These are phyloP conservation scores for Candida awuae DNA, from an alignment of 805 yeast genomes.

Conservation along the genomic window DNA sequence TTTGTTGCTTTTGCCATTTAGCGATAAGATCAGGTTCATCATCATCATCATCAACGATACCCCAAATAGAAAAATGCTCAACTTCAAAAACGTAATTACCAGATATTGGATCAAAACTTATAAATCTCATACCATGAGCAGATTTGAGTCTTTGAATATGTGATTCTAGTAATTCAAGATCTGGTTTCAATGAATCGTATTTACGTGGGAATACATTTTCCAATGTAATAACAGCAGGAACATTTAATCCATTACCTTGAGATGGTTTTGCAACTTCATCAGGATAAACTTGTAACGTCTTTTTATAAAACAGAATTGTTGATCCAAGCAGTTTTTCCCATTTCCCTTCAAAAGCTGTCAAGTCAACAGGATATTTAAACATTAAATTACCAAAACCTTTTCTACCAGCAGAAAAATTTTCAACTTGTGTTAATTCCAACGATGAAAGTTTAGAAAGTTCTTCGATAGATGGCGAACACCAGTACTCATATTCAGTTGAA, in stretches of 20 bases:
- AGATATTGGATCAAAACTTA: slow-evolving; percentile 68
- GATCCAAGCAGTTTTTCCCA: slow-evolving; percentile 34
- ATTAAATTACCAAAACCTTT: slow-evolving; percentile 60
- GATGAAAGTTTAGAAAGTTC: slow-evolving; percentile 37
- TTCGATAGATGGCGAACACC: slow-evolving; percentile 62
- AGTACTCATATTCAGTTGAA: slow-evolving; percentile 40
- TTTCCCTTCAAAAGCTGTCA: slow-evolving; percentile 41
- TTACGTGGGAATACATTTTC: slow-evolving; percentile 50
- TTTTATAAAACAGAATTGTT: slow-evolving; percentile 39
- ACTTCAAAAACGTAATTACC: slow-evolving; percentile 77
- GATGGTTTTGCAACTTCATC: slow-evolving; percentile 46
- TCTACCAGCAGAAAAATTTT: slow-evolving; percentile 63
- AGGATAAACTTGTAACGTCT: slow-evolving; percentile 57
- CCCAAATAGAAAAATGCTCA: slow-evolving; percentile 93
- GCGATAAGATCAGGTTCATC: slow-evolving; percentile 40
- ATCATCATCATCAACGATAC: slow-evolving; percentile 61
- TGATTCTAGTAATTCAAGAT: slow-evolving; percentile 24
- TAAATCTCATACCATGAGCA: slow-evolving; percentile 64
- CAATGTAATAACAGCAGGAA: slow-evolving; percentile 65
- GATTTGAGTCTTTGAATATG: slow-evolving; percentile 43
- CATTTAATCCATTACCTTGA: slow-evolving; percentile 62
- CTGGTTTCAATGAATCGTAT: slow-evolving; percentile 28
- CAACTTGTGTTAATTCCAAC: slow-evolving; percentile 45
- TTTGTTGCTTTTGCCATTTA: slow-evolving; percentile 25
- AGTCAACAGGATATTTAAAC: slow-evolving; percentile 61